Base-by-base conservation (phyloP, 78 protist species). In the Speleostelium caveatum region DNA sequence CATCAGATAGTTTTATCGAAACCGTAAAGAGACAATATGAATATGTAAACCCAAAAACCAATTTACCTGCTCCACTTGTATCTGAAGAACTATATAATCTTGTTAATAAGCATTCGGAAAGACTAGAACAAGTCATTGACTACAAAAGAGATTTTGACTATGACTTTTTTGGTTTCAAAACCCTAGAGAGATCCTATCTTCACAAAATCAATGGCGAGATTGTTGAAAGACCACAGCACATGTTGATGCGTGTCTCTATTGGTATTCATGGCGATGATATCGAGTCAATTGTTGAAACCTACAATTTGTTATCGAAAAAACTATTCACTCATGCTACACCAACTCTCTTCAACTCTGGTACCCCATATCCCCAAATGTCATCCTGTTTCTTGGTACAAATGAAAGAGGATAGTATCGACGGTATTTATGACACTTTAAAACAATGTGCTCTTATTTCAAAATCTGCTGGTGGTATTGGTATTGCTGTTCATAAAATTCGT, bases 201-300 rank as follows among this genome's bases (percentile, higher is more conserved):
- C 83, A 96, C 33, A 32, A 74, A 30, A 35, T 96, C 76, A 68
- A 92, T 62, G 93, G 75, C 26, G 22, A 51, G 58, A 73, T 97
- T 26, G 98, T 87, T 19, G 99, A 99, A 90, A 90, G 99, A 19
- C 99, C 99, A 51, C 99, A 99, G 85, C 98, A 99, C 94, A 88
- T 98, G 99, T 77, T 97, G 35, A 96, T 99, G 99, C 96, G 99
- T 51, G 99, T 98, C 33, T 79, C 99, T 0, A 7, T 97, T n/a
- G 99, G 98, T 35, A 97, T 99, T 59, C 99, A 97, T 93, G 69
- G 61, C 30, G 75, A 41, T 3, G 96, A 97, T 83, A 30, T 97
- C 14, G 96, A 78, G 3, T 39, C 78, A 0, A 98, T 90, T 17
- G 39, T 98, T 33, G 96, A 96, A 77, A 97, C 99, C 30, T 99